Conservation (phyloP, 2,329 filamentous ascomycete species). For the Cytospora chrysosperma region DNA sequence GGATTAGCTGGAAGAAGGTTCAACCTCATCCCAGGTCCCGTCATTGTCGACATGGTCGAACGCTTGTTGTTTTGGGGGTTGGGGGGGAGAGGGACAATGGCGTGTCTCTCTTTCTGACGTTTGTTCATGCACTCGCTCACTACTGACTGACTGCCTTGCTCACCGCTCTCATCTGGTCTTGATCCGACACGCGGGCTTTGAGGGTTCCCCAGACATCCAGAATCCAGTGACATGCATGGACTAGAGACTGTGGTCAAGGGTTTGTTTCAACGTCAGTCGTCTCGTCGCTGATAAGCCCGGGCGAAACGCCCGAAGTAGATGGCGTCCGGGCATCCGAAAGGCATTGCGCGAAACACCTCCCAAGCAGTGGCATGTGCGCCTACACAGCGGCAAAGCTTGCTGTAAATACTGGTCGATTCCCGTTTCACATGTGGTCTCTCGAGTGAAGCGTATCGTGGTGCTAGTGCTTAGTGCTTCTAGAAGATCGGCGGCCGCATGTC, state of each 20-base stretch:
- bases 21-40: neutral
- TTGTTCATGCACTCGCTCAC: conserved; percentile 8
- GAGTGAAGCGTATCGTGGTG: neutral
- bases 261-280: conserved; percentile 20
- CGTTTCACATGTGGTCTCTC: neutral
- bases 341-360: conserved; percentile 3
- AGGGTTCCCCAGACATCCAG: neutral
- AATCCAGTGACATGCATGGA: conserved; percentile 17
- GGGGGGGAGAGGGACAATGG: too few relatives aligned
- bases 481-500: neutral
- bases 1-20: neutral
- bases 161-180: conserved; percentile 9
- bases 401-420: neutral
- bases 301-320: conserved; percentile 14
- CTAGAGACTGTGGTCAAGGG: conserved; percentile 9
- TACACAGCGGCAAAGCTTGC: neutral
- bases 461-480: neutral
- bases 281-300: conserved; percentile 3
- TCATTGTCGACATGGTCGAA: neutral
- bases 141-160: neutral
- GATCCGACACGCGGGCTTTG: conserved; percentile 2
- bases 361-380: neutral
- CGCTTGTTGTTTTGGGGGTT: conserved; percentile 1
- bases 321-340: neutral
- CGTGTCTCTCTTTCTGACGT: conserved; percentile 1